phyloP scores from a whole-genome alignment of 2,329 filamentous ascomycete species.

The Exophiala dermatitidis region DNA sequence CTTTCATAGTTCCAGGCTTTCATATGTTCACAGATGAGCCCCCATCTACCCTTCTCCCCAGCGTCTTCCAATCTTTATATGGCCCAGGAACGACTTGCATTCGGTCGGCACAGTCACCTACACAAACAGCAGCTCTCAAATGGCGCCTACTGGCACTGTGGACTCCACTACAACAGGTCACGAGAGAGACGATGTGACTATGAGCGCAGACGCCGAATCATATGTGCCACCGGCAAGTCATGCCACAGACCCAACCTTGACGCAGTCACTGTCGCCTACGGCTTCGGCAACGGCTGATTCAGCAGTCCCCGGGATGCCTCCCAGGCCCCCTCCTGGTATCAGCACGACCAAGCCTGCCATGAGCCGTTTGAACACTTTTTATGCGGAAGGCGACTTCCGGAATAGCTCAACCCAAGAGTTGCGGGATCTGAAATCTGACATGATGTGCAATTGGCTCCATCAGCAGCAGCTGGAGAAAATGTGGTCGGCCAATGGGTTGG shows the following conservation, averaged over 20 bases:
- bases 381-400: conserved; percentile 17
- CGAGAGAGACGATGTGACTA: not conserved
- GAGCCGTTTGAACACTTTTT: conserved; percentile 2
- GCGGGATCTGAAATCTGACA: conserved; percentile 43
- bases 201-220: not conserved
- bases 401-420: conserved; percentile 18
- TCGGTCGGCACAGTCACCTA: too few relatives aligned
- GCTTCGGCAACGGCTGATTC: conserved; percentile 2
- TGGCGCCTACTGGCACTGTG: not conserved
- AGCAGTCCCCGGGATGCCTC: not conserved
- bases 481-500: conserved; percentile 43
- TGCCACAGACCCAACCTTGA: conserved; percentile 1
- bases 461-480: conserved; percentile 53
- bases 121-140: not conserved
- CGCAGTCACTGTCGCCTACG: conserved; percentile 1
- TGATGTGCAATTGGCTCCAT: conserved; percentile 59
- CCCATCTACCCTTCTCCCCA: too few relatives aligned
- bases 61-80: too few relatives aligned
- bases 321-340: not conserved
- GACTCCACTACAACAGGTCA: not conserved
- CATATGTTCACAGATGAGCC: too few relatives aligned
- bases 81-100: too few relatives aligned
- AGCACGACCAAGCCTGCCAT: not conserved
- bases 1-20: too few relatives aligned
- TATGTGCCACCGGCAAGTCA: not conserved